phyloP scores from a whole-genome alignment of 768 basidiomycete genomes.

The Boletus vinaceobasis region DNA sequence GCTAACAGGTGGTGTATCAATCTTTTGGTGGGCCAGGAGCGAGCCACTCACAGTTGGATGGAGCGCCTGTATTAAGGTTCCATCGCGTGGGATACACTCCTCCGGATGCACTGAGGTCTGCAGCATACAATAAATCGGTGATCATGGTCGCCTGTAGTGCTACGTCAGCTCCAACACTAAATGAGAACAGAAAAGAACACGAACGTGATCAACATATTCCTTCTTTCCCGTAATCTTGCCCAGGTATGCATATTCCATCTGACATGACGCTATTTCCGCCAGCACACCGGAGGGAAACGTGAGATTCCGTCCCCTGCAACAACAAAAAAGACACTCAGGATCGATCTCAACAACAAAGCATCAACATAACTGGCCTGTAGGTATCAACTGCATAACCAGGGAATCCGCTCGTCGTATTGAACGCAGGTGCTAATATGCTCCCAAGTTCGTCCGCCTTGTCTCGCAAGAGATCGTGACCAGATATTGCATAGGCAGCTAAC shows the following conservation, averaged over 20 bases:
- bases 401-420: conserved; percentile 66
- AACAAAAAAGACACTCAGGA: neutral
- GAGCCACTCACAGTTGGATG: conserved; percentile 42
- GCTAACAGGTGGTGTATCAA: neutral
- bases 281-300: conserved; percentile 36
- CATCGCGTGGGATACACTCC: conserved; percentile 65
- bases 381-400: conserved; percentile 71
- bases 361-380: conserved; percentile 38
- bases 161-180: neutral
- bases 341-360: neutral
- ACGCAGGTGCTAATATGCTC: conserved; percentile 61
- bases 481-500: conserved; percentile 76
- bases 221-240: conserved; percentile 73
- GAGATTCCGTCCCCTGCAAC: neutral
- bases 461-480: conserved; percentile 59
- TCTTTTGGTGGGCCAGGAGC: neutral
- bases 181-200: conserved; percentile 15
- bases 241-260: conserved; percentile 83
- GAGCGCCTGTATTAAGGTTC: conserved; percentile 46
- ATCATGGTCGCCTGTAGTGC: conserved; percentile 45
- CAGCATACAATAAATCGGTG: conserved; percentile 44
- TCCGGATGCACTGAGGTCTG: conserved; percentile 42
- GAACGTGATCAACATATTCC: conserved; percentile 54
- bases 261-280: conserved; percentile 78
- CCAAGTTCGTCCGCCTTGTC: conserved; percentile 75